phyloP scores from a whole-genome alignment of 2,329 filamentous ascomycete species.

The Calonectria hongkongensis region DNA sequence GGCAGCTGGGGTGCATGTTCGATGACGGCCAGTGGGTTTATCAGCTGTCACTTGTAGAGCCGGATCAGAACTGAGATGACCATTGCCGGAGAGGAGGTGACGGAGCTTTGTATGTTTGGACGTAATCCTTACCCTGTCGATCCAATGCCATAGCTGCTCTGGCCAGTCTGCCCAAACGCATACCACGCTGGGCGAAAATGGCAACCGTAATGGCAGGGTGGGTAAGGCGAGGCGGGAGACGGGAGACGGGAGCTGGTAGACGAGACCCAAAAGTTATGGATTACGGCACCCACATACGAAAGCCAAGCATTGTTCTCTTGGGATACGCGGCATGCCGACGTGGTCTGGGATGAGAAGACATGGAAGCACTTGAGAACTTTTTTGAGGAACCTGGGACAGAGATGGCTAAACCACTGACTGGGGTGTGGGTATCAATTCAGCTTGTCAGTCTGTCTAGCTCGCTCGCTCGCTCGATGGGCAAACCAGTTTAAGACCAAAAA shows the following conservation, averaged over 20 bases:
- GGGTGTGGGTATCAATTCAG: constrained; percentile 21
- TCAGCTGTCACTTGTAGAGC: constrained; percentile 40
- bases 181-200: background rate
- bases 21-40: constrained; percentile 25
- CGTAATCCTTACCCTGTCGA: constrained; percentile 40
- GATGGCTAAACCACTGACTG: background rate
- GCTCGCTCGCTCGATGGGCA: background rate
- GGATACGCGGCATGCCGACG: constrained; percentile 27
- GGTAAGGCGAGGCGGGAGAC: background rate
- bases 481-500: constrained; percentile 24
- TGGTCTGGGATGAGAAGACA: constrained; percentile 7
- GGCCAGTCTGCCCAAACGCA: constrained; percentile 25
- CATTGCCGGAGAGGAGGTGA: constrained; percentile 31
- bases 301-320: constrained; percentile 26
- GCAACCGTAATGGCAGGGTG: background rate
- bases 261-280: constrained; percentile 1
- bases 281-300: constrained; percentile 4
- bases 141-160: constrained; percentile 33
- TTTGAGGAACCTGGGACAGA: constrained; percentile 21
- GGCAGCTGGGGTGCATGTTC: constrained; percentile 35
- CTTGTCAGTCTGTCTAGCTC: background rate
- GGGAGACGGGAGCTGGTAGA: background rate
- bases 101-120: constrained; percentile 27
- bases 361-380: constrained; percentile 27
- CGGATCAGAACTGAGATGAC: constrained; percentile 38